A percentile compares a stretch with the other conserved stretches of the same genome.
These are phyloP conservation scores for Capsicum chinense DNA, from an alignment of 257 asterid species.

Conservation along the genomic window DNA sequence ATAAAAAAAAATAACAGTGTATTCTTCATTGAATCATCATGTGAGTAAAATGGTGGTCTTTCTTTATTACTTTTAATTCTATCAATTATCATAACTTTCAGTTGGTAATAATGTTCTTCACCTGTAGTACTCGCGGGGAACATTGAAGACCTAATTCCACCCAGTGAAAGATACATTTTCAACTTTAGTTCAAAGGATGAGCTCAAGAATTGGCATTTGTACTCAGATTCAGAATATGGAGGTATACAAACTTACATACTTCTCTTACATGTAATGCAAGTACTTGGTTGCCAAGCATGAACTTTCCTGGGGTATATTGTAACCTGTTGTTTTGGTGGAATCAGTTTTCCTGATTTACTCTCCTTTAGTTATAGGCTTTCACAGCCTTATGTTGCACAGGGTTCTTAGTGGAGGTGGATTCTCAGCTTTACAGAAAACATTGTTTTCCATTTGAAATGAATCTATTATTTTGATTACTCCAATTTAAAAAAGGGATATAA, in stretches of 20 bases:
- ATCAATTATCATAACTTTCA: not conserved
- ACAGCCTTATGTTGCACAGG: no score
- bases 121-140: conserved; percentile 86
- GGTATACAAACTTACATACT: conserved; percentile 44
- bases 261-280: not conserved
- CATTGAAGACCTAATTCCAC: conserved; percentile 84
- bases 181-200: conserved; percentile 79
- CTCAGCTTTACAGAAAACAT: no score
- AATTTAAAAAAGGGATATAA: no score
- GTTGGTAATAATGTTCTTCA: conserved; percentile 18
- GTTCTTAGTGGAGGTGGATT: no score
- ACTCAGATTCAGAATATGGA: conserved; percentile 98
- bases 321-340: no score
- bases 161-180: conserved; percentile 75
- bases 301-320: no score
- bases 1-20: not conserved
- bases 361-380: no score
- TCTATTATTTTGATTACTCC: no score
- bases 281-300: not conserved
- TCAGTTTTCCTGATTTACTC: no score
- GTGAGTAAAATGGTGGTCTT: no score
- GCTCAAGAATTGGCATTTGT: conserved; percentile 84
- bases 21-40: not conserved
- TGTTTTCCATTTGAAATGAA: no score
- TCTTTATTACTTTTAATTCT: no score